phyloP scores from a whole-genome alignment of 1,139 yeast species.

The Taphrina wiesneri region DNA sequence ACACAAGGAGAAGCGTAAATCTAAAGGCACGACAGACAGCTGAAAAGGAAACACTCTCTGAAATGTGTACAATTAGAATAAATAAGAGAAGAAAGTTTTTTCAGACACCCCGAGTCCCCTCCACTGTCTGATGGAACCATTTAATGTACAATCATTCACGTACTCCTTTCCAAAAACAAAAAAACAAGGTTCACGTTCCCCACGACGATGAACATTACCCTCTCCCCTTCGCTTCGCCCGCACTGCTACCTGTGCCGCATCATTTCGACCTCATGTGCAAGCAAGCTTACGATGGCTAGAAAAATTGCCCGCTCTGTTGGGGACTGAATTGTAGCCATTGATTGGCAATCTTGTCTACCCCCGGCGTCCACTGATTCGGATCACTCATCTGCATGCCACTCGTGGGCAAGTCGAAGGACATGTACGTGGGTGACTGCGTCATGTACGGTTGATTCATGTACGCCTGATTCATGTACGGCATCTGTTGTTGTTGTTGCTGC shows the following conservation, averaged over 20 bases:
- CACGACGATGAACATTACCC: no score
- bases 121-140: neutral
- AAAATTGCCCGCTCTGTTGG: neutral
- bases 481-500: neutral
- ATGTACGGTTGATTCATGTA: neutral
- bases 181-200: no score
- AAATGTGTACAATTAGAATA: neutral
- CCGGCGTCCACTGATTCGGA: conserved; percentile 32
- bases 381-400: conserved; percentile 3
- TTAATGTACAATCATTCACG: neutral
- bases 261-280: no score
- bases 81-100: neutral
- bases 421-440: neutral
- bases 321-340: conserved; percentile 25
- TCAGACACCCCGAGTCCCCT: neutral
- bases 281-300: no score
- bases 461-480: conserved; percentile 7
- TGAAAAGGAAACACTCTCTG: no score
- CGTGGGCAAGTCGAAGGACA: neutral
- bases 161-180: no score
- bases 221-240: no score
- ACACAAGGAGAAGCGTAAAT: neutral
- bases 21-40: neutral
- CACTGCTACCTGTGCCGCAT: no score
- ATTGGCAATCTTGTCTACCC: conserved; percentile 22